phyloP scores from a whole-genome alignment of 164 flowering plant genomes.

The Hamamelis virginiana region DNA sequence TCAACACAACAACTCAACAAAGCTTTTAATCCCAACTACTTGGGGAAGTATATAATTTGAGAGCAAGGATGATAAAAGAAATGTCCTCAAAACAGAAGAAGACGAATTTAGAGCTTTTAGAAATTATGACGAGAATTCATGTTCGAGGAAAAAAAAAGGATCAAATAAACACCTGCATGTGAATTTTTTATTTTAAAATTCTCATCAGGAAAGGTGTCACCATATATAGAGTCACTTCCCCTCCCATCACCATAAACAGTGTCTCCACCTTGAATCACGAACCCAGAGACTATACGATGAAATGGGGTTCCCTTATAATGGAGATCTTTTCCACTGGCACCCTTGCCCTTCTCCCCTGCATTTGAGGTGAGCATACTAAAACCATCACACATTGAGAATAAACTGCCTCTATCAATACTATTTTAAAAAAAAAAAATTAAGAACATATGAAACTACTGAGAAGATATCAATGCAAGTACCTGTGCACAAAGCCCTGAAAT shows the following conservation, averaged over 20 bases:
- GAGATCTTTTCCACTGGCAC: constrained; percentile 61
- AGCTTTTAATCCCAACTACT: background rate
- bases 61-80: background rate
- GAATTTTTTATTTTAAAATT: constrained; percentile 85
- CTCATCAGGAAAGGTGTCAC: constrained; percentile 87
- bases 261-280: constrained; percentile 96
- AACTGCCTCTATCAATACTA: background rate
- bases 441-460: background rate
- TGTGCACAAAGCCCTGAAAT: constrained; percentile 97
- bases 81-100: too few relatives aligned
- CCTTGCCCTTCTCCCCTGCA: constrained; percentile 81
- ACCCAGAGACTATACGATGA: constrained; percentile 93
- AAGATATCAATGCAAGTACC: constrained; percentile 38
- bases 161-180: constrained; percentile 62
- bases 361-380: background rate
- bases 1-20: background rate
- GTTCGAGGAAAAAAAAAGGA: background rate
- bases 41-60: background rate
- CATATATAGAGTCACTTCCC: constrained; percentile 83
- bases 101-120: too few relatives aligned
- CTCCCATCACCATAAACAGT: constrained; percentile 67
- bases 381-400: constrained; percentile 7
- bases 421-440: background rate
- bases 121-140: too few relatives aligned
- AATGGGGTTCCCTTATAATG: constrained; percentile 89